Base-by-base conservation (phyloP, 1,284 basidiomycete species). In the Irpex sp. region DNA sequence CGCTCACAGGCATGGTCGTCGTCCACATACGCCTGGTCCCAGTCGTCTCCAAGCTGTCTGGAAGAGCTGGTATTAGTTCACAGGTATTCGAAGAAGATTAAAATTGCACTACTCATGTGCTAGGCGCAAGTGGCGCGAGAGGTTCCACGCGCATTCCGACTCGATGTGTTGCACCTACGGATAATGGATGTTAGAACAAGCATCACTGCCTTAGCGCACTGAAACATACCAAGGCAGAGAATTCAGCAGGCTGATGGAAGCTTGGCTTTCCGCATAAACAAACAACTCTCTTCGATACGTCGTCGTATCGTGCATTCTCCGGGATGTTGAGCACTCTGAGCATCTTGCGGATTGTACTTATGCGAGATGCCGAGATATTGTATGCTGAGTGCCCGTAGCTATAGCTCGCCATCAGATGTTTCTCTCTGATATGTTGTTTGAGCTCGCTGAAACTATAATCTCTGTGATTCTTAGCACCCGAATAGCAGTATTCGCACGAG, bases 221-320 rank as follows among this genome's bases (percentile, higher is more conserved):
- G 26, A 26, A 26, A 26, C 26, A 26, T 26, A 26, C 26, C 61
- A 62, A 21, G 15, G 40, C 17, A n/a, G 55, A 40, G 36, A 62
- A 62, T 11, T 37, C 4, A n/a, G 47, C 44, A n/a, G 61, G 61
- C 31, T 59, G 61, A 2, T 38, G 15, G 31, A 62, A 59, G 13
- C n/a, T 11, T 11, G 61, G 61, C 13, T 59, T 58, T 13, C 47
- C 57, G 49, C 61, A 62, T 7, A 26, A 37, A 47, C 61, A 62
- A 5, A 37, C 34, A 19, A 59, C 37, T 17, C 37, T 48, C 48
- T 36, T 13, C 9, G 26, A 36, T n/a, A 62, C 8, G 21, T 62
- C 61, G 6, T 36, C 40, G 37, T 62, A 62, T 5, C 9, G 55
- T 5, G 57, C 49, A 47, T 58, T 31, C 26, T 36, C 17, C 9